phyloP scores from a whole-genome alignment of 805 yeast species.

The Wickerhamomyces hampshirensis region DNA sequence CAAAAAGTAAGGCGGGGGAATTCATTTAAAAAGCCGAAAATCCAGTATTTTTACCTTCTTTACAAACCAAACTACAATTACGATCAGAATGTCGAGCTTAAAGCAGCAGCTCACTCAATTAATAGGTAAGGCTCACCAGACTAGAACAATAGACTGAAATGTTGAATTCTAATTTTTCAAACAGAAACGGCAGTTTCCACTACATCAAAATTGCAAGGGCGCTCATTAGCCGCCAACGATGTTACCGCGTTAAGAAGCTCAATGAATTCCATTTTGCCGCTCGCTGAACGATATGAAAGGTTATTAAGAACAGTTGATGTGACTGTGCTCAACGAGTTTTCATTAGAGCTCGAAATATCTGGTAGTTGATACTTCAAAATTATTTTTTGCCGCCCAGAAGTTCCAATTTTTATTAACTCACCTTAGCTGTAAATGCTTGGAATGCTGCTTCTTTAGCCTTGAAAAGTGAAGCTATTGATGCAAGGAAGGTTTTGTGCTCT shows the following conservation, averaged over 20 bases:
- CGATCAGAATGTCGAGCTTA: constrained; percentile 11
- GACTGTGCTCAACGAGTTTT: constrained; percentile 14
- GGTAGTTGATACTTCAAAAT: no score
- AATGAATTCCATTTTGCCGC: constrained; percentile 24
- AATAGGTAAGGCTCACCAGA: constrained; percentile 10
- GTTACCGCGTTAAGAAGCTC: constrained; percentile 15
- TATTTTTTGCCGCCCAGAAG: background rate
- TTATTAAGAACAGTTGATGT: constrained; percentile 23
- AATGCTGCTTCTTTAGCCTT: constrained; percentile 28
- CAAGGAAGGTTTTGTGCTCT: constrained; percentile 14
- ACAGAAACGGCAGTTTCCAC: constrained; percentile 15
- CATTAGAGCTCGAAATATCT: constrained; percentile 24
- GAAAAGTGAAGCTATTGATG: constrained; percentile 17
- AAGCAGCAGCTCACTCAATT: constrained; percentile 17
- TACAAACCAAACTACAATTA: no score
- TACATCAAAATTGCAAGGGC: constrained; percentile 8
- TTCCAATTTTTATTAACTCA: background rate
- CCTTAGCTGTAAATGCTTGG: constrained; percentile 31
- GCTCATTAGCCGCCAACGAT: constrained; percentile 11
- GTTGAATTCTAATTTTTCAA: background rate
- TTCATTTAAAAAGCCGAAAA: no score
- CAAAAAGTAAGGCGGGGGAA: no score
- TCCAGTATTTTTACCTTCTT: no score
- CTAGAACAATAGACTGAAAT: background rate
- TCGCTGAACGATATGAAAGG: constrained; percentile 29